Percentiles rank a stretch among this genome's conserved stretches.
Conservation (phyloP, 75 land plant species). For the Isoetes taiwanensis region DNA sequence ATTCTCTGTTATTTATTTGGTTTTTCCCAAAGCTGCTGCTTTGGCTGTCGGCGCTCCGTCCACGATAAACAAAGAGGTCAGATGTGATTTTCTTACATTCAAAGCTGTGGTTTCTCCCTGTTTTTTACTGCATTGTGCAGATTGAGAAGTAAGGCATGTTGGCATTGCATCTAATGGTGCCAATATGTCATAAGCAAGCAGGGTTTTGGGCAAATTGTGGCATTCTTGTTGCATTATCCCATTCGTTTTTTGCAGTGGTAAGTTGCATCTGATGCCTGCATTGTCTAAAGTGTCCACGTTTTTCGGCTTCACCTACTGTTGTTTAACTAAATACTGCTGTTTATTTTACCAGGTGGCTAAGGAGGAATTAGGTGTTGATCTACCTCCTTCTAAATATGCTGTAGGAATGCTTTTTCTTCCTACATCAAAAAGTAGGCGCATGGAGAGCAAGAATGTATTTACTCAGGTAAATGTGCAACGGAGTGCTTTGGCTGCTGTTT, state of each 20-base stretch:
- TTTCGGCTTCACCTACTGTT: neutral
- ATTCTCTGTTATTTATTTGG: no score
- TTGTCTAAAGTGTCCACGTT: neutral
- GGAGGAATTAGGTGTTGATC: constrained; percentile 48
- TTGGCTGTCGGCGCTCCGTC: no score
- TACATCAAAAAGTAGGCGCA: constrained; percentile 48
- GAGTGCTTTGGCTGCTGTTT: no score
- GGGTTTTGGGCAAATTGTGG: no score
- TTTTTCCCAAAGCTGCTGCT: no score
- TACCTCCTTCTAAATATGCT: constrained; percentile 79
- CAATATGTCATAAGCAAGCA: no score
- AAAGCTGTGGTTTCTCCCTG: no score
- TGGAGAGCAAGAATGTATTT: constrained; percentile 72
- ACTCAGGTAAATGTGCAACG: constrained; percentile 81
- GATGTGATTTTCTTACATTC: no score
- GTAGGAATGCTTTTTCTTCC: constrained; percentile 98
- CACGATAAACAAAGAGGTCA: no score
- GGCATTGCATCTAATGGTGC: no score
- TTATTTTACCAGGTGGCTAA: constrained; percentile 38
- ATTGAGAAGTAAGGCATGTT: no score
- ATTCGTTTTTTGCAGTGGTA: constrained; percentile 63
- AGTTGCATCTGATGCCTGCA: neutral
- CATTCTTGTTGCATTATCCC: constrained; percentile 80
- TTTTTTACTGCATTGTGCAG: no score
- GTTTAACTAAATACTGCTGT: neutral